A percentile compares a stretch with the other conserved stretches of the same genome.
phyloP scores from a whole-genome alignment of 2,329 filamentous ascomycete genomes.

The Chaetomium sp. region DNA sequence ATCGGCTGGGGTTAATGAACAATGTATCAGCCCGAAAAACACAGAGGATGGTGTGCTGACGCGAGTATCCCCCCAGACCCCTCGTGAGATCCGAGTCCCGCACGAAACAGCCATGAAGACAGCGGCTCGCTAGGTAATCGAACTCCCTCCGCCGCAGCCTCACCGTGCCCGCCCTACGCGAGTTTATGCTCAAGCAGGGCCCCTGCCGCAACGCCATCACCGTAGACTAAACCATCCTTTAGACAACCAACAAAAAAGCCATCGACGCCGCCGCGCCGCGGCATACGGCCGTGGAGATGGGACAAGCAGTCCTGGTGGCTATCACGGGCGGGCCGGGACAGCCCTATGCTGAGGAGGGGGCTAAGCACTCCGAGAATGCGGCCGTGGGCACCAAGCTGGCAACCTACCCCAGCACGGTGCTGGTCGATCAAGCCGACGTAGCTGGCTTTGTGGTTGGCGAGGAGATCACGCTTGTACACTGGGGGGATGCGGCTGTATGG shows the following conservation, averaged over 20 bases:
- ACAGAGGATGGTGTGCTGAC: constrained; percentile 16
- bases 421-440: constrained; percentile 84
- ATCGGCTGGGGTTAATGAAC: constrained; percentile 14
- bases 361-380: constrained; percentile 85
- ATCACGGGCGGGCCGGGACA: constrained; percentile 65
- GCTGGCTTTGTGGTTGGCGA: constrained; percentile 77
- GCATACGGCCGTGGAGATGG: constrained; percentile 70
- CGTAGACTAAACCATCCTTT: constrained; percentile 77
- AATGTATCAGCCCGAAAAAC: constrained; percentile 21
- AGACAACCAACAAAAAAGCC: constrained; percentile 68
- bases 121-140: no score
- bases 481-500: constrained; percentile 79
- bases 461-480: constrained; percentile 93
- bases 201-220: constrained; percentile 80
- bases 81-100: constrained; percentile 17
- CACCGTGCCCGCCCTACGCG: constrained; percentile 75
- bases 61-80: constrained; percentile 15
- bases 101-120: no score
- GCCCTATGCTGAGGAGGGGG: constrained; percentile 72
- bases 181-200: constrained; percentile 82
- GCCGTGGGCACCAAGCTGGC: constrained; percentile 83
- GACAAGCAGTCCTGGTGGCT: constrained; percentile 68
- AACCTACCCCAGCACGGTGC: constrained; percentile 69
- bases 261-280: constrained; percentile 74
- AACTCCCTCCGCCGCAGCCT: constrained; percentile 68